Evolutionary conservation across 306 rosid genomes (phyloP).

Genomic region (Argentina anserina): DNA sequence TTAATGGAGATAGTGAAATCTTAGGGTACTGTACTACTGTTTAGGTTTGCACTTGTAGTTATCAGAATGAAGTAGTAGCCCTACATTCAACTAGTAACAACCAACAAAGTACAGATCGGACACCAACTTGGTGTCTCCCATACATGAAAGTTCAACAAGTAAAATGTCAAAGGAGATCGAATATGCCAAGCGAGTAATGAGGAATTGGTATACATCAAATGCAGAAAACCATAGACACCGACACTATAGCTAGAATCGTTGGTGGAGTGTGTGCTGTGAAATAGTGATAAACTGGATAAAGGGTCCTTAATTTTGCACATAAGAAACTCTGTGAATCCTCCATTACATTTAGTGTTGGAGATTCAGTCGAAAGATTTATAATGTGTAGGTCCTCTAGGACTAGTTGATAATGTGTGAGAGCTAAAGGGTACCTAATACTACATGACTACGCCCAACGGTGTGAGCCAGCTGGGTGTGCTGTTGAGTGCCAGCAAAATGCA

Average conservation of each 20-base stretch:
- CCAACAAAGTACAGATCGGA: not conserved
- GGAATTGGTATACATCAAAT: not conserved
- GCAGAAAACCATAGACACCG: slow-evolving; percentile 10
- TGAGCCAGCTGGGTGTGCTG: slow-evolving; percentile 3
- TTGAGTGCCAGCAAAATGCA: slow-evolving; percentile 3
- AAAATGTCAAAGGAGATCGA: not conserved
- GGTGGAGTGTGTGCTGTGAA: not conserved
- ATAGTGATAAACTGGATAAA: not conserved
- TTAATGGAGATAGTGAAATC: not conserved
- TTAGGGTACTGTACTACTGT: not conserved
- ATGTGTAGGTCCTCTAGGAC: slow-evolving; percentile 6
- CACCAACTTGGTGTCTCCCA: not conserved
- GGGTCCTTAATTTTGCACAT: not conserved
- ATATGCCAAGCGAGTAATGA: not conserved
- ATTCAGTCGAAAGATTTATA: not conserved
- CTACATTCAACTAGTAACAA: not conserved
- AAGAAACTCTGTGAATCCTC: not conserved
- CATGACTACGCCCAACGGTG: not conserved
- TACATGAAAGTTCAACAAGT: not conserved
- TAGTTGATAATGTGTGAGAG: not conserved
- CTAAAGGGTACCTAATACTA: not conserved
- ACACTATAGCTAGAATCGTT: not conserved
- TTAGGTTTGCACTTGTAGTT: not conserved
- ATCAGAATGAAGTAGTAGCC: not conserved
- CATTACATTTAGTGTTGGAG: not conserved